Percentiles rank a stretch among this genome's conserved stretches.
Evolutionary conservation across 2,329 filamentous ascomycete genomes (phyloP).

Genomic region (Paracamarosporium sp.): DNA sequence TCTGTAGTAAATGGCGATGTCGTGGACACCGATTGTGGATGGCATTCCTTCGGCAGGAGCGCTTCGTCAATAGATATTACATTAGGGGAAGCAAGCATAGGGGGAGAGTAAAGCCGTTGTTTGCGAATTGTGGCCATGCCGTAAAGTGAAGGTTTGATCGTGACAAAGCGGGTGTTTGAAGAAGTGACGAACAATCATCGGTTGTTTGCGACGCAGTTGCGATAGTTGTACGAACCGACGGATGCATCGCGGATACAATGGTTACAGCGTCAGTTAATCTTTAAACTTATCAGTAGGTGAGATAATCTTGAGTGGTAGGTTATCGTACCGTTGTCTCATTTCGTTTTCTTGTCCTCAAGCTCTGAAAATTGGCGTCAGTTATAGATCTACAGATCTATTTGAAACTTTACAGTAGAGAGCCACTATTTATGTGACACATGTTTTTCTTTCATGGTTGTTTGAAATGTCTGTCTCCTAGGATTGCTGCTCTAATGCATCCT

Average conservation of each 20-base stretch:
- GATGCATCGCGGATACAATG: neutral
- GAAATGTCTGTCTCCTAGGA: neutral
- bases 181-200: constrained; percentile 2
- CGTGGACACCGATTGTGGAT: neutral
- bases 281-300: neutral
- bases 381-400: neutral
- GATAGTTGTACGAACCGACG: neutral
- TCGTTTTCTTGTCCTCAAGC: neutral
- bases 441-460: neutral
- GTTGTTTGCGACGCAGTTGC: constrained; percentile 3
- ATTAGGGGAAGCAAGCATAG: neutral
- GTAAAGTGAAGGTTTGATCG: constrained; percentile 2
- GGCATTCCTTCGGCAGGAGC: neutral
- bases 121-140: neutral
- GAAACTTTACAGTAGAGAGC: too few relatives aligned
- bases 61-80: neutral
- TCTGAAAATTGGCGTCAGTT: neutral
- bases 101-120: neutral
- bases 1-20: neutral
- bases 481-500: neutral
- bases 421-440: neutral
- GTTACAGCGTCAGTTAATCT: neutral
- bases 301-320: neutral
- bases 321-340: neutral
- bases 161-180: constrained; percentile 2